Evolutionary conservation across 2,329 filamentous ascomycete species (phyloP).

Genomic region (Acrocalymma vagum): DNA sequence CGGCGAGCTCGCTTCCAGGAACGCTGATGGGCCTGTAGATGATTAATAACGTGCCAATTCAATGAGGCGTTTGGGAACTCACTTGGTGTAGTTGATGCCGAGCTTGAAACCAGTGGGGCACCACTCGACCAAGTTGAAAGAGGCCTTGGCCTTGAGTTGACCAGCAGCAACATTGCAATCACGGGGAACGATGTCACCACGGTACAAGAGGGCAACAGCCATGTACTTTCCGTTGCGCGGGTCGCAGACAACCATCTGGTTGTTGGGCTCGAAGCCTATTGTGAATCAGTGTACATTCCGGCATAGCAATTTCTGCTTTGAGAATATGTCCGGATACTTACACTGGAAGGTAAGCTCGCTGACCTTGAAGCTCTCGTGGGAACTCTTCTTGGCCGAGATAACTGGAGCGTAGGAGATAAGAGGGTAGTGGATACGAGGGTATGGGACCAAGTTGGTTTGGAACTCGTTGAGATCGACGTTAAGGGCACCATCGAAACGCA

Average conservation of each 20-base stretch:
- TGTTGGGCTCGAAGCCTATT: slow-evolving; percentile 78
- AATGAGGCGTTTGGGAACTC: slow-evolving; percentile 10
- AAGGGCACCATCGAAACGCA: slow-evolving; percentile 76
- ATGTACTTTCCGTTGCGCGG: slow-evolving; percentile 80
- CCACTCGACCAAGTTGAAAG: slow-evolving; percentile 79
- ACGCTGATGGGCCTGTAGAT: slow-evolving; percentile 88
- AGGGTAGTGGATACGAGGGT: slow-evolving; percentile 78
- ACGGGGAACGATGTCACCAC: slow-evolving; percentile 74
- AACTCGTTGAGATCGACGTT: slow-evolving; percentile 81
- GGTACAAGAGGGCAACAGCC: slow-evolving; percentile 76
- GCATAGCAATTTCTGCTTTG: slow-evolving; percentile 4
- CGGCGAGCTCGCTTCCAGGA: slow-evolving; percentile 94
- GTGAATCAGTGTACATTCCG: slow-evolving; percentile 32
- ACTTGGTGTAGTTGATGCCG: slow-evolving; percentile 75
- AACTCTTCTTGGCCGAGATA: slow-evolving; percentile 76
- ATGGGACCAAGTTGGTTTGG: slow-evolving; percentile 79
- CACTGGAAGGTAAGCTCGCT: slow-evolving; percentile 79
- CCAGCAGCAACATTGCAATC: slow-evolving; percentile 74
- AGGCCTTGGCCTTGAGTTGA: slow-evolving; percentile 73
- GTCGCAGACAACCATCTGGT: slow-evolving; percentile 81
- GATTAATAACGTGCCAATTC: slow-evolving; percentile 11
- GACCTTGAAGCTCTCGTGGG: slow-evolving; percentile 88
- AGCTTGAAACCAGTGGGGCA: slow-evolving; percentile 80
- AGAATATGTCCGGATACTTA: slow-evolving; percentile 39
- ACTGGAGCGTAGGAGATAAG: slow-evolving; percentile 77